Percentiles rank a stretch among this genome's conserved stretches.
phyloP scores from a whole-genome alignment of 345 rosid genomes.

The Carallia brachiata region DNA sequence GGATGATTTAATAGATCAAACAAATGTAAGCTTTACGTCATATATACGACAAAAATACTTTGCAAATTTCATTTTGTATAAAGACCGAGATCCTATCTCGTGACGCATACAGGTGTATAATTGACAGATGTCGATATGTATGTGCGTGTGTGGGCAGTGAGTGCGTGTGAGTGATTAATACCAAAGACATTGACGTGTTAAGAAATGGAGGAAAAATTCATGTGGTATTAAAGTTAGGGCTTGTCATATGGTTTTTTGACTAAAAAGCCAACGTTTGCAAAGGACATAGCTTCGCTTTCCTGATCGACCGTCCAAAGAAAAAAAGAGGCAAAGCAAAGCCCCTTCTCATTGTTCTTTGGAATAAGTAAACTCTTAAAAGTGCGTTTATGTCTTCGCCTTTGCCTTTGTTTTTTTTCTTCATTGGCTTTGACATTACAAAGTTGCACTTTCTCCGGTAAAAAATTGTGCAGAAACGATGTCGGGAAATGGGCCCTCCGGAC shows the following conservation, averaged over 20 bases:
- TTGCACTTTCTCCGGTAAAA: conserved; percentile 3
- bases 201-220: background rate
- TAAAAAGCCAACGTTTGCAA: conserved; percentile 20
- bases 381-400: conserved; percentile 20
- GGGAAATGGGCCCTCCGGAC: background rate
- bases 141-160: no score
- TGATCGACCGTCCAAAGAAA: conserved; percentile 59
- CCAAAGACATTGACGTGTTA: conserved; percentile 20
- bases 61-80: no score
- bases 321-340: background rate
- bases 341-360: conserved; percentile 13
- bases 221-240: conserved; percentile 1
- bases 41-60: conserved; percentile 16
- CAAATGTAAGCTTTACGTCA: conserved; percentile 30
- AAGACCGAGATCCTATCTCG: no score
- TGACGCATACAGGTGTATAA: no score
- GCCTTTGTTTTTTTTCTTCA: background rate
- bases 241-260: conserved; percentile 14
- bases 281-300: conserved; percentile 17
- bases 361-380: conserved; percentile 26
- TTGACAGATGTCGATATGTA: no score
- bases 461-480: conserved; percentile 5
- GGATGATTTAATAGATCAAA: conserved; percentile 13
- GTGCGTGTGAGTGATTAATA: no score
- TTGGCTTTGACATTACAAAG: background rate